phyloP scores from a whole-genome alignment of 2,329 filamentous ascomycete species.

The Trichoderma citrinoviride region DNA sequence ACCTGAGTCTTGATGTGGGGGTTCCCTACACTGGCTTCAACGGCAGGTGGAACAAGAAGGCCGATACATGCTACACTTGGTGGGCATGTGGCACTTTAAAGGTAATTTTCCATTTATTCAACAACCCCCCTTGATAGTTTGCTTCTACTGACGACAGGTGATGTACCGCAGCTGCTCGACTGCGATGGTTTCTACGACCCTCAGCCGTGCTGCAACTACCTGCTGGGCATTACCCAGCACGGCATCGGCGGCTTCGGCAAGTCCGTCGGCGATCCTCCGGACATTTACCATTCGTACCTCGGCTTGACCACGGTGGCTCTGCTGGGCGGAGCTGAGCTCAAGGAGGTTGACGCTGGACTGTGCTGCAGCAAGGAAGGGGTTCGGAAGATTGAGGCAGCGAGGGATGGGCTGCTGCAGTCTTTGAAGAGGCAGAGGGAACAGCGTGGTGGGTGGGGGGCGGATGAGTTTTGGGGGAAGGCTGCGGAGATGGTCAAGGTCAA shows the following conservation, averaged over 20 bases:
- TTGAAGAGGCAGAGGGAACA: conserved; percentile 10
- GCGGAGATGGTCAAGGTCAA: background rate
- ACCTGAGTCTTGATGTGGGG: conserved; percentile 34
- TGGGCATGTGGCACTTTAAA: conserved; percentile 72
- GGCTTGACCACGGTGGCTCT: conserved; percentile 77
- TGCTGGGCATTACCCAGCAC: conserved; percentile 85
- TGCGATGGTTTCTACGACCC: conserved; percentile 57
- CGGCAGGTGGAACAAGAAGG: conserved; percentile 84
- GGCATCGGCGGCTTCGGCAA: conserved; percentile 81
- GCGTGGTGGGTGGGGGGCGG: conserved; percentile 24
- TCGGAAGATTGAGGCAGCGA: conserved; percentile 48
- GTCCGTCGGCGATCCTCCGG: conserved; percentile 62
- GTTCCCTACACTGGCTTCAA: conserved; percentile 71
- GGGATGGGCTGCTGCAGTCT: conserved; percentile 37
- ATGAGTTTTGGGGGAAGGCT: conserved; percentile 31
- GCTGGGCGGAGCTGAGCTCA: conserved; percentile 67
- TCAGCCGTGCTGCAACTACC: conserved; percentile 66
- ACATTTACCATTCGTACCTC: conserved; percentile 86
- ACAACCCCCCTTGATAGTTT: too few relatives aligned
- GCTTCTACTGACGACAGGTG: background rate
- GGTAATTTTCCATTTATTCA: conserved; percentile 34
- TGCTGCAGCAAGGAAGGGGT: conserved; percentile 67
- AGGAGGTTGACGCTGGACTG: conserved; percentile 68
- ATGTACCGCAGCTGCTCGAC: conserved; percentile 52
- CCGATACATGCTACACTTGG: conserved; percentile 94